Conservation (phyloP, 129 eudicot genomes). For the Helianthus tuberosus region DNA sequence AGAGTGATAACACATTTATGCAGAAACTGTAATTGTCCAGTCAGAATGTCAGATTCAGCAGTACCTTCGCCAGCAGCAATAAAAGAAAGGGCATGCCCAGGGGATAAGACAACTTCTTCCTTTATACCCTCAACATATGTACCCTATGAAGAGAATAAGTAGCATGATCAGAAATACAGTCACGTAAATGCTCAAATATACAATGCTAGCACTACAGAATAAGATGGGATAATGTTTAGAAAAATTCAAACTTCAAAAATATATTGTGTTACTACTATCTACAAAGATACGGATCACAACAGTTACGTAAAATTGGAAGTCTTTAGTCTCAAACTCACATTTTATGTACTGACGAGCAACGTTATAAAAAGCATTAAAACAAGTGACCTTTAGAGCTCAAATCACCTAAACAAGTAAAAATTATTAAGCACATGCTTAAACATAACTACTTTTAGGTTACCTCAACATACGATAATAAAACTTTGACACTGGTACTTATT, state of each 20-base stretch:
- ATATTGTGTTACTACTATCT: constrained; percentile 1
- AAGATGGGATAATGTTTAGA: neutral
- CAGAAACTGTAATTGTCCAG: no score
- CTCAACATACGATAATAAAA: neutral
- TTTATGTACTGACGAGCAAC: neutral
- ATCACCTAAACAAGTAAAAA: neutral
- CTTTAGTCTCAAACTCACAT: constrained; percentile 9
- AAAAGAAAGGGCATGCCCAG: constrained; percentile 98
- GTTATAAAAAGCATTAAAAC: constrained; percentile 5
- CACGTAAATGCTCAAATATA: neutral
- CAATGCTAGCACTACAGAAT: neutral
- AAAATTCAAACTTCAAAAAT: constrained; percentile 14
- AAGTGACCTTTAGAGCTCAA: constrained; percentile 11
- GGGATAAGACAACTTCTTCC: constrained; percentile 98
- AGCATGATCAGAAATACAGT: constrained; percentile 18
- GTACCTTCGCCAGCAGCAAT: no score
- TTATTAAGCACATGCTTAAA: neutral
- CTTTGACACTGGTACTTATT: neutral
- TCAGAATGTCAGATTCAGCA: no score
- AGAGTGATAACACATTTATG: no score
- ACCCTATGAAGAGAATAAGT: constrained; percentile 50
- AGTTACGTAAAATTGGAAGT: constrained; percentile 2
- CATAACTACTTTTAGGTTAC: neutral
- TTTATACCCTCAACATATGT: constrained; percentile 99
- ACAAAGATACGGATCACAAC: neutral